phyloP scores from a whole-genome alignment of 805 yeast species.

The Citeromyces matritensis region DNA sequence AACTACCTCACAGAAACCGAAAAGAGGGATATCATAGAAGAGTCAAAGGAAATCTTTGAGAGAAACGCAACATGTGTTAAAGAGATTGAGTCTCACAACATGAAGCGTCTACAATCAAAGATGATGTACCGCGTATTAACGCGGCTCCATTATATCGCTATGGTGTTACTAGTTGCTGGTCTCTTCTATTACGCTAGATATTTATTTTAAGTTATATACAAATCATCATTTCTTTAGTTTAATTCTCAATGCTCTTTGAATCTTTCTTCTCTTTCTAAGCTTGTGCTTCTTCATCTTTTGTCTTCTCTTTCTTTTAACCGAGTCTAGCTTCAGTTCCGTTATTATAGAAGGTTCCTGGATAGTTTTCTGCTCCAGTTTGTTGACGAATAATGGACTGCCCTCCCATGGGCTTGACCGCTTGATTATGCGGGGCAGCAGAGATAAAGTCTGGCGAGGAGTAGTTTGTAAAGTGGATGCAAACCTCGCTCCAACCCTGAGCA shows the following conservation, averaged over 20 bases:
- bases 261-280: slow-evolving; percentile 92
- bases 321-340: slow-evolving; percentile 30
- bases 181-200: slow-evolving; percentile 16
- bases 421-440: too few relatives aligned
- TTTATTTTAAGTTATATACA: neutral
- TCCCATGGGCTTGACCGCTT: too few relatives aligned
- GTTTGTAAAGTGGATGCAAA: too few relatives aligned
- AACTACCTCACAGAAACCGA: slow-evolving; percentile 54
- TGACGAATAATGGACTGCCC: too few relatives aligned
- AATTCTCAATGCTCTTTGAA: slow-evolving; percentile 69
- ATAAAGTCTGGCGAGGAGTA: too few relatives aligned
- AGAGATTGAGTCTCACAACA: slow-evolving; percentile 57
- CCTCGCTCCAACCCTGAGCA: too few relatives aligned
- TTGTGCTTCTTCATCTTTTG: slow-evolving; percentile 97
- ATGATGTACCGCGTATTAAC: slow-evolving; percentile 37
- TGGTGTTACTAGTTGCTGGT: slow-evolving; percentile 17
- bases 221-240: slow-evolving; percentile 31
- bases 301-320: slow-evolving; percentile 74
- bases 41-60: slow-evolving; percentile 48
- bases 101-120: slow-evolving; percentile 36
- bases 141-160: slow-evolving; percentile 30
- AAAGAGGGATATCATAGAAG: slow-evolving; percentile 55
- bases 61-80: slow-evolving; percentile 44
- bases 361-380: too few relatives aligned
- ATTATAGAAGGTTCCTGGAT: too few relatives aligned